A percentile compares a stretch with the other conserved stretches of the same genome.
Evolutionary conservation across 2,329 filamentous ascomycete species (phyloP).

Genomic region (Talaromyces sp.): DNA sequence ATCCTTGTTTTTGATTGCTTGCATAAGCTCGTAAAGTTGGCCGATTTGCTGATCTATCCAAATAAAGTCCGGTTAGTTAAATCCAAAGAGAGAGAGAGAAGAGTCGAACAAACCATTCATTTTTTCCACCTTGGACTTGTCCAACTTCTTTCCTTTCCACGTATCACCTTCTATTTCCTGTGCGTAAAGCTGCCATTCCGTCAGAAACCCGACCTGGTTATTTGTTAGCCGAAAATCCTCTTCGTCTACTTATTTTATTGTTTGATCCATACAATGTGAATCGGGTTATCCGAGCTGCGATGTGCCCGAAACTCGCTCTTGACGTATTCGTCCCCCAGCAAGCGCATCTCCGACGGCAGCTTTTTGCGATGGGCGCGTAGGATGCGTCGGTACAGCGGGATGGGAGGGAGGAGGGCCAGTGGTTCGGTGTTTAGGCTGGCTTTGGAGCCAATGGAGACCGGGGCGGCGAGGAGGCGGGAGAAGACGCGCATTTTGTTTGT

Average conservation of each 20-base stretch:
- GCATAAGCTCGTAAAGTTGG: conserved; percentile 92
- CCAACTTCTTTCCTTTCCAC: conserved; percentile 82
- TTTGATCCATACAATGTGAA: conserved; percentile 67
- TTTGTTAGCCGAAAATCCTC: background rate
- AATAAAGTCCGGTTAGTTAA: background rate
- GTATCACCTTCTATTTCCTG: conserved; percentile 83
- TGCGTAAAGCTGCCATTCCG: conserved; percentile 93
- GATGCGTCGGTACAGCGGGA: conserved; percentile 83
- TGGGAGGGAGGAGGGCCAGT: conserved; percentile 75
- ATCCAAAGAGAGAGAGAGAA: background rate
- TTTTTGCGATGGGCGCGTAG: conserved; percentile 80
- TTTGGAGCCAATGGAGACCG: conserved; percentile 35
- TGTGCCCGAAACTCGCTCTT: conserved; percentile 90
- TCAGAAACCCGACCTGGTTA: conserved; percentile 81
- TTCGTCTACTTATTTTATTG: background rate
- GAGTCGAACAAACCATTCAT: conserved; percentile 74
- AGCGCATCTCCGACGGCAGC: conserved; percentile 66
- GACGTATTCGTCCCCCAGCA: conserved; percentile 88
- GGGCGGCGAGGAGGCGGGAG: conserved; percentile 36
- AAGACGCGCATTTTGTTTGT: conserved; percentile 29
- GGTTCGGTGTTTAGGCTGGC: conserved; percentile 43
- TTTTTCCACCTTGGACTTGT: conserved; percentile 78
- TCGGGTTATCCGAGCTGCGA: conserved; percentile 77
- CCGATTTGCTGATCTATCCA: conserved; percentile 79
- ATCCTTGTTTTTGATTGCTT: conserved; percentile 48